Evolutionary conservation across 192 early-diverging fungal genomes (phyloP), one percentile per base, ranked within the genome.

Genomic region (Rhizophagus clarus): DNA sequence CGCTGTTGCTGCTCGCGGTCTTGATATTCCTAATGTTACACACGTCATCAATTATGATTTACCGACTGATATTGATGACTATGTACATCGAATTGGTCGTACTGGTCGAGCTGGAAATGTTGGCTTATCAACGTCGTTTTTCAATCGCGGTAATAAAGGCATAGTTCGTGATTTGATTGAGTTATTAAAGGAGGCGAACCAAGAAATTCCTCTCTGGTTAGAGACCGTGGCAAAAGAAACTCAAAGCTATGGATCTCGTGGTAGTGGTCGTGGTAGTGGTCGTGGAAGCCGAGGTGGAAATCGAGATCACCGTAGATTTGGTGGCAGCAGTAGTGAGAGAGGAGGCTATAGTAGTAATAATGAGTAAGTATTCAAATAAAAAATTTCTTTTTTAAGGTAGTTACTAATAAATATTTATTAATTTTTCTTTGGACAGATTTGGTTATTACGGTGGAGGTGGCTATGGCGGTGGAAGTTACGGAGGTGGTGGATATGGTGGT

Each of bases 51-150:
- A 95, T 85, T 98, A 94, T 85, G 98, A 99, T 78, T 89, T 99
- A 81, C 97, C 98, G 32, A 95, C 92, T 11, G 97, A 98, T 81
- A 92, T 95, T 80, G 96, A 99, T 84, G 98, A 99, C 83, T 98
- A 96, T 88, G 96, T 98, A n/a, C 97, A 98, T 88, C 94, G 97
- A 83, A 96, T 97, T 81, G 97, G 97, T 82, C 96, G 97, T 93
- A 98, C 97, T 61, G 97, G 95, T 79, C 94, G 97, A 90, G 97
- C 96, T 73, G 97, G 97, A 79, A 98, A 97, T 89, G 91, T 90
- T 37, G 97, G 97, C 77, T 86, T 91, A 31, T 94, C 96, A 68
- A 98, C 96, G 9, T 94, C 95, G 61, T 98, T 98, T 91, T 98
- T 98, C 87, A 96, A 96, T 90, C 90, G 93, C 63, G 87, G 89